These are phyloP conservation scores for Rhododendron ferrugineum DNA, from an alignment of 148 eudicot species.

Conservation along the genomic window DNA sequence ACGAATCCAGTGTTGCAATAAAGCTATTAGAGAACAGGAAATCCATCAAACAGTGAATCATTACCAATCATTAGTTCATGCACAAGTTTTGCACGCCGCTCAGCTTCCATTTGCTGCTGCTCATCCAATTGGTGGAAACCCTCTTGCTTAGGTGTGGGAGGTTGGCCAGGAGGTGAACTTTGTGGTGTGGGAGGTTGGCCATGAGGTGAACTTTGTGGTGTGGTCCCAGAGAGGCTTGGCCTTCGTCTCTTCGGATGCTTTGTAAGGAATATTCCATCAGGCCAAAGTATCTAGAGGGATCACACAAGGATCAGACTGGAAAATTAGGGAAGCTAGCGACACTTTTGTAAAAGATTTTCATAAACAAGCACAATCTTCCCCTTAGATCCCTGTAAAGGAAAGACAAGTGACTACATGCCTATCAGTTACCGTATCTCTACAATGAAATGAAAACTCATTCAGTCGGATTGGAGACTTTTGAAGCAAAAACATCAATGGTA, in stretches of 20 bases:
- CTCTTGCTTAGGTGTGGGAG: slow-evolving; percentile 46
- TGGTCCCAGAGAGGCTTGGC: slow-evolving; percentile 41
- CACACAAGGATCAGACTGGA: slow-evolving; percentile 2
- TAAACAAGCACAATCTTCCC: not conserved
- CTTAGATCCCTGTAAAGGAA: not conserved
- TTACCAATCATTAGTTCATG: slow-evolving; percentile 87
- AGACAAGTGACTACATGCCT: not conserved
- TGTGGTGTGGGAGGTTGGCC: slow-evolving; percentile 38
- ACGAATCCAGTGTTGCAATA: not conserved
- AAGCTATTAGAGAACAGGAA: not conserved
- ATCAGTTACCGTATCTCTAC: not conserved
- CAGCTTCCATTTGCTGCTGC: slow-evolving; percentile 64
- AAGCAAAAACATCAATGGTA: not conserved
- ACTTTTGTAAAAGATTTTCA: not conserved
- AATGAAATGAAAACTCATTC: not conserved
- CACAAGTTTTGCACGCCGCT: slow-evolving; percentile 74
- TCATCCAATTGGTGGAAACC: slow-evolving; percentile 42
- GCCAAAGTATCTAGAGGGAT: slow-evolving; percentile 78
- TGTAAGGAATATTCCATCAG: slow-evolving; percentile 94
- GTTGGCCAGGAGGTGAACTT: slow-evolving; percentile 34
- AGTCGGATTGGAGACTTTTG: not conserved
- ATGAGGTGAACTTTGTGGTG: slow-evolving; percentile 35
- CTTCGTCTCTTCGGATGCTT: slow-evolving; percentile 74
- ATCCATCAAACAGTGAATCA: not conserved
- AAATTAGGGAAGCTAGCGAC: not conserved